These are phyloP conservation scores for Polytolypa hystricis DNA, from an alignment of 2,329 filamentous ascomycete genomes.

Conservation along the genomic window DNA sequence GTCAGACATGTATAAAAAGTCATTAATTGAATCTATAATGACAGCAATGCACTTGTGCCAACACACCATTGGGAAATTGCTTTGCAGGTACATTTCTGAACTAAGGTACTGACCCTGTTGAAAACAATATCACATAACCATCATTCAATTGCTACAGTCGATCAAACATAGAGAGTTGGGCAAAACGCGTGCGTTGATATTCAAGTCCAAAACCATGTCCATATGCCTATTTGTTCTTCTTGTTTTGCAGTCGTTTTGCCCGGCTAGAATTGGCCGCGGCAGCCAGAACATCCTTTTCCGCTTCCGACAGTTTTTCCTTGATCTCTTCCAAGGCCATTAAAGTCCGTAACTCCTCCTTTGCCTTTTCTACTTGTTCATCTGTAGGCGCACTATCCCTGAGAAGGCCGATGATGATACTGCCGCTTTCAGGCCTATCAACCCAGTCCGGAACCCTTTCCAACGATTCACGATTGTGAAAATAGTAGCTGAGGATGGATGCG, in stretches of 20 bases:
- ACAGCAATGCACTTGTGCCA: too few species aligned
- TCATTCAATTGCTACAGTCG: too few species aligned
- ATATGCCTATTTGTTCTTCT: slow-evolving; percentile 3
- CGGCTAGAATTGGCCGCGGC: not conserved
- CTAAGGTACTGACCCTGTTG: too few species aligned
- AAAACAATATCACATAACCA: slow-evolving; percentile 2
- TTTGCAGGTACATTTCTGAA: too few species aligned
- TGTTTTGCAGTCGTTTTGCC: slow-evolving; percentile 1
- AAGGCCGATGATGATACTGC: slow-evolving; percentile 3
- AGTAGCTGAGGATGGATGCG: slow-evolving; percentile 3
- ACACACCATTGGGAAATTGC: too few species aligned
- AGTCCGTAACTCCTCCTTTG: not conserved
- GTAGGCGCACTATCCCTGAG: not conserved
- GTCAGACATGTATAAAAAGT: too few species aligned
- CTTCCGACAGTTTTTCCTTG: not conserved
- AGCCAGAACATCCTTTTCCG: not conserved
- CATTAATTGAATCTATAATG: too few species aligned
- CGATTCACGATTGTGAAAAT: slow-evolving; percentile 1
- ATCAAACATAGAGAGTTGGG: not conserved
- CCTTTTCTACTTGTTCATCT: not conserved
- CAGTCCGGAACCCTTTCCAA: not conserved
- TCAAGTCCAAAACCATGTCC: slow-evolving; percentile 1
- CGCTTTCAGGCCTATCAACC: slow-evolving; percentile 1
- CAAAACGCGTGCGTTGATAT: slow-evolving; percentile 2
- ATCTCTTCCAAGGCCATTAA: not conserved